phyloP scores from a whole-genome alignment of 2,329 filamentous ascomycete species.

The Verticillium longisporum region DNA sequence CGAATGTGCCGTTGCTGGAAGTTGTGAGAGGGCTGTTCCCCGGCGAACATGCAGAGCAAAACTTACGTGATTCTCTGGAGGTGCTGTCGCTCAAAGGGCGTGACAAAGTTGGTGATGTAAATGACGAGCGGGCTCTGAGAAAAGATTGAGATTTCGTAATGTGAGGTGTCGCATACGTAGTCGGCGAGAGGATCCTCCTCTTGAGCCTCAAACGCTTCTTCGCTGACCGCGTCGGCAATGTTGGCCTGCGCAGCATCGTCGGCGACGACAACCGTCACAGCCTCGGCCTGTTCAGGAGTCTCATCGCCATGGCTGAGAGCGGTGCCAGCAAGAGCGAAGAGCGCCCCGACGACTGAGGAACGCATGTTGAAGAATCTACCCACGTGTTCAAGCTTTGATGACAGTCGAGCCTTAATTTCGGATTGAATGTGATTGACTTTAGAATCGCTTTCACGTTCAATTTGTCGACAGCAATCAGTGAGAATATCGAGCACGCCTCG shows the following conservation, averaged over 20 bases:
- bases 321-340: neutral
- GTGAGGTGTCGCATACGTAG: slow-evolving; percentile 21
- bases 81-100: slow-evolving; percentile 24
- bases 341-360: neutral
- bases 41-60: too few relatives aligned
- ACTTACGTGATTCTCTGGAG: slow-evolving; percentile 26
- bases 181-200: slow-evolving; percentile 5
- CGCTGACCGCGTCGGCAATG: neutral
- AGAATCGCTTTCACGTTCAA: neutral
- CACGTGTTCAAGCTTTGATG: neutral
- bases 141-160: slow-evolving; percentile 23
- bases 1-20: slow-evolving; percentile 26
- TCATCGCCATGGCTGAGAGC: neutral
- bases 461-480: neutral
- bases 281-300: neutral
- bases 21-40: neutral
- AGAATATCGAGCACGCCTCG: neutral
- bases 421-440: neutral
- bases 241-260: neutral
- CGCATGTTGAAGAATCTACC: neutral
- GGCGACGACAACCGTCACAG: neutral
- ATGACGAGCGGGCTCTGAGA: slow-evolving; percentile 30
- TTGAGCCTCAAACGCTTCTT: neutral
- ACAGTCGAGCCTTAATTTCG: neutral
- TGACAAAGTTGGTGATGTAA: slow-evolving; percentile 30